Evolutionary conservation across 495 filamentous ascomycete genomes (phyloP).

Genomic region (Penicillium robsamsonii): DNA sequence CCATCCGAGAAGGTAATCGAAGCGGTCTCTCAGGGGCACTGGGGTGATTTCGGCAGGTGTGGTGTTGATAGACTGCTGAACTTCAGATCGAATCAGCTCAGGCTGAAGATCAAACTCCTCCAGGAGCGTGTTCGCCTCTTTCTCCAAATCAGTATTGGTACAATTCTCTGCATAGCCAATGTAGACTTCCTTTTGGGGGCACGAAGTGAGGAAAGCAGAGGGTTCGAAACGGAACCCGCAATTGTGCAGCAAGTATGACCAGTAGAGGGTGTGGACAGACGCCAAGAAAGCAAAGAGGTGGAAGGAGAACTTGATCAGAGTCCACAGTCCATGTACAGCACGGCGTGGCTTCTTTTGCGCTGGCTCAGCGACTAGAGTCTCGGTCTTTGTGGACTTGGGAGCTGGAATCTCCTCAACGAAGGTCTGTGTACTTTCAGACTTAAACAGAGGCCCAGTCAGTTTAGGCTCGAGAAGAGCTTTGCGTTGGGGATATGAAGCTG

Average conservation of each 20-base stretch:
- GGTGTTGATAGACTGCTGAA: not conserved
- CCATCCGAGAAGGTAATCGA: slow-evolving; percentile 44
- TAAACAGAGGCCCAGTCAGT: not conserved
- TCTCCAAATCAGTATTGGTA: not conserved
- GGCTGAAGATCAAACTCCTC: not conserved
- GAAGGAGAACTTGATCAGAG: not conserved
- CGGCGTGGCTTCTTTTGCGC: not conserved
- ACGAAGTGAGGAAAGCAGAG: not conserved
- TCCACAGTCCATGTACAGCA: not conserved
- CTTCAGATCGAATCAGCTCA: not conserved
- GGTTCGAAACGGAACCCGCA: not conserved
- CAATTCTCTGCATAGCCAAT: no score
- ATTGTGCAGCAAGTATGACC: not conserved
- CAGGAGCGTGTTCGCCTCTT: not conserved
- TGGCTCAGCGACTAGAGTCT: not conserved
- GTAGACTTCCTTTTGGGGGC: not conserved
- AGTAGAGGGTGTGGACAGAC: not conserved
- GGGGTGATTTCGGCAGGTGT: not conserved
- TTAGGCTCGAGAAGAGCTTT: not conserved
- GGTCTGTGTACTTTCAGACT: not conserved
- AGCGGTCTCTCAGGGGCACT: slow-evolving; percentile 24
- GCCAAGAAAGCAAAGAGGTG: not conserved
- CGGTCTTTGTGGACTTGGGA: not conserved
- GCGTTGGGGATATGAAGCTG: no score
- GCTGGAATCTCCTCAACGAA: not conserved